Evolutionary conservation across 2,329 filamentous ascomycete species (phyloP).

Genomic region (Alternaria arborescens): DNA sequence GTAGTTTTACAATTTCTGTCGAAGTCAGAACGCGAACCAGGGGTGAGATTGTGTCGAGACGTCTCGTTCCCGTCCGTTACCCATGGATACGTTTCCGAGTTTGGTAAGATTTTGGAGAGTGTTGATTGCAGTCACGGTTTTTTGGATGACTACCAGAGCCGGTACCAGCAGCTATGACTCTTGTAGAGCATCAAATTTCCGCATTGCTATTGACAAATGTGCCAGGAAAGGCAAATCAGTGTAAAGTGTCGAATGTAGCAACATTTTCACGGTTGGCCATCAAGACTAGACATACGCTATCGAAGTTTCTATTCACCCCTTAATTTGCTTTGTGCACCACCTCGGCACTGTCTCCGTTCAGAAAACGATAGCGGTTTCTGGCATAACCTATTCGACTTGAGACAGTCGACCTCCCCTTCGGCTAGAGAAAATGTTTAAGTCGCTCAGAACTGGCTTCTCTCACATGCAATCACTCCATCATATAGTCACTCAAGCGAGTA

Average conservation of each 20-base stretch:
- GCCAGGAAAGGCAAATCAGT: conserved; percentile 5
- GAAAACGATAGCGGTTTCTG: neutral
- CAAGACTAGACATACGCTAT: neutral
- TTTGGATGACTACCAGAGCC: conserved; percentile 3
- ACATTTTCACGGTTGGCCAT: conserved; percentile 6
- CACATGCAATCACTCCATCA: too few species aligned
- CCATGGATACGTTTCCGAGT: conserved; percentile 2
- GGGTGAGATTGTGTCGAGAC: neutral
- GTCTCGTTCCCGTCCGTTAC: neutral
- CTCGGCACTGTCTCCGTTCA: neutral
- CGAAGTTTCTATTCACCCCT: neutral
- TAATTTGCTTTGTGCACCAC: neutral
- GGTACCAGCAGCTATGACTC: conserved; percentile 4
- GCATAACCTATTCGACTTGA: neutral
- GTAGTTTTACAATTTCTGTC: neutral
- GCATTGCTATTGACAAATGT: neutral
- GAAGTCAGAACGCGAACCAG: neutral
- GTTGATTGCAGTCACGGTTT: conserved; percentile 3
- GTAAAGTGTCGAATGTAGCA: conserved; percentile 8
- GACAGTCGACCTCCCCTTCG: neutral
- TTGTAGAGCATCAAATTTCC: neutral
- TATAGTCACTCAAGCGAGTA: too few species aligned
- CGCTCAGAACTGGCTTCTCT: too few species aligned
- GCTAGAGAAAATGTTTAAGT: too few species aligned
- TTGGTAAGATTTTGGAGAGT: neutral